Percentiles rank a stretch among this genome's conserved stretches.
These are phyloP conservation scores for Ensete ventricosum DNA, from an alignment of 176 grass and related monocot species.

Conservation along the genomic window DNA sequence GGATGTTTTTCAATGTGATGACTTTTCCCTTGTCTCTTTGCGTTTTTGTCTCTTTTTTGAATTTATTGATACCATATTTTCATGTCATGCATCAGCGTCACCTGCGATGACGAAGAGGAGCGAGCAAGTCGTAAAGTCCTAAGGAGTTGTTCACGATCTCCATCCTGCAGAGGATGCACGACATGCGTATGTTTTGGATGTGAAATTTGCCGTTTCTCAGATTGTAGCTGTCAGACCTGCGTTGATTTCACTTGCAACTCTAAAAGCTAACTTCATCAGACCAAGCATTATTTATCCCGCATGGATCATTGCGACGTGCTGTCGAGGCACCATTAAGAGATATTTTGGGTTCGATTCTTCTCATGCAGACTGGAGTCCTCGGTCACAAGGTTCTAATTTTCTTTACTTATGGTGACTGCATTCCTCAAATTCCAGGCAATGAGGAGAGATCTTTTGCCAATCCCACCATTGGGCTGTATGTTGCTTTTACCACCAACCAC, in stretches of 20 bases:
- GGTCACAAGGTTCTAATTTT: neutral
- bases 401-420: neutral
- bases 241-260: constrained; percentile 71
- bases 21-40: too few relatives aligned
- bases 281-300: neutral
- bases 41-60: neutral
- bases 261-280: neutral
- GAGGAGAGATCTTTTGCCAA: neutral
- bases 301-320: neutral
- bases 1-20: too few relatives aligned
- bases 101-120: constrained; percentile 82
- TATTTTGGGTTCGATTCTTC: neutral
- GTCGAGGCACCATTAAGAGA: neutral
- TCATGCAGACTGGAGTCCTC: neutral
- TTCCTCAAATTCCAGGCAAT: neutral
- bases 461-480: constrained; percentile 1
- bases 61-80: neutral
- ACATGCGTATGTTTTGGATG: constrained; percentile 96
- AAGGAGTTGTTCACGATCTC: constrained; percentile 47
- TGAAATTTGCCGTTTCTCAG: constrained; percentile 76
- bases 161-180: constrained; percentile 73
- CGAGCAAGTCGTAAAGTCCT: constrained; percentile 80
- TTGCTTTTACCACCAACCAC: neutral
- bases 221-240: constrained; percentile 88
- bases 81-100: constrained; percentile 28